Conservation (phyloP, 805 yeast genomes). For the Jamesozyma jinghongensis region DNA sequence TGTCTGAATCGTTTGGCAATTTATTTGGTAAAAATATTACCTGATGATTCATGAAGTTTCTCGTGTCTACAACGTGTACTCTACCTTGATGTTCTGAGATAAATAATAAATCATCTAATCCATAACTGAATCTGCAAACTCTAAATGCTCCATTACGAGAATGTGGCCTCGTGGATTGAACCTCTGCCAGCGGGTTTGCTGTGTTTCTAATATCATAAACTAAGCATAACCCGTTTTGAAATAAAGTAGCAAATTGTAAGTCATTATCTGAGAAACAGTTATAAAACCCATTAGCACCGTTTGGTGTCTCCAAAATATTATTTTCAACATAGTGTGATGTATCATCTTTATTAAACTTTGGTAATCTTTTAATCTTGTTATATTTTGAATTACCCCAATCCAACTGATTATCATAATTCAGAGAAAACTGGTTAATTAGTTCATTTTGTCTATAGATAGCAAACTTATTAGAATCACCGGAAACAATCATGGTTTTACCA, state of each 20-base stretch:
- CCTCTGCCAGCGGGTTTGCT: slow-evolving; percentile 41
- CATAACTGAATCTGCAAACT: slow-evolving; percentile 50
- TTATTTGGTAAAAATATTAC: slow-evolving; percentile 56
- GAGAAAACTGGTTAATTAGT: slow-evolving; percentile 20
- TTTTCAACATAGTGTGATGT: slow-evolving; percentile 18
- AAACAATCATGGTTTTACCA: slow-evolving; percentile 46
- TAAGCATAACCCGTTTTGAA: slow-evolving; percentile 76
- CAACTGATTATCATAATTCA: slow-evolving; percentile 22
- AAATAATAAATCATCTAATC: slow-evolving; percentile 66
- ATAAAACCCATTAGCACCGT: slow-evolving; percentile 76
- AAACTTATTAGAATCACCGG: slow-evolving; percentile 71
- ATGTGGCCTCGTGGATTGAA: slow-evolving; percentile 52
- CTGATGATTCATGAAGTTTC: slow-evolving; percentile 66
- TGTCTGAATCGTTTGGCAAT: slow-evolving; percentile 4
- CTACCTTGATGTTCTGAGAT: slow-evolving; percentile 81
- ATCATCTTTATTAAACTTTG: slow-evolving; percentile 26
- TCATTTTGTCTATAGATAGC: slow-evolving; percentile 40
- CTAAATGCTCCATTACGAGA: slow-evolving; percentile 57
- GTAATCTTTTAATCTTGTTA: slow-evolving; percentile 21
- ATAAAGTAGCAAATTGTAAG: slow-evolving; percentile 61
- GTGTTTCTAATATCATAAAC: slow-evolving; percentile 69
- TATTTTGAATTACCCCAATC: slow-evolving; percentile 27
- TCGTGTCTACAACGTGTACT: slow-evolving; percentile 73
- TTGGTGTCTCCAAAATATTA: slow-evolving; percentile 40
- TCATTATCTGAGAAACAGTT: slow-evolving; percentile 74